Evolutionary conservation across 805 yeast species (phyloP), one percentile per base, ranked within the genome.

Genomic region (Wickerhamomyces bisporus): DNA sequence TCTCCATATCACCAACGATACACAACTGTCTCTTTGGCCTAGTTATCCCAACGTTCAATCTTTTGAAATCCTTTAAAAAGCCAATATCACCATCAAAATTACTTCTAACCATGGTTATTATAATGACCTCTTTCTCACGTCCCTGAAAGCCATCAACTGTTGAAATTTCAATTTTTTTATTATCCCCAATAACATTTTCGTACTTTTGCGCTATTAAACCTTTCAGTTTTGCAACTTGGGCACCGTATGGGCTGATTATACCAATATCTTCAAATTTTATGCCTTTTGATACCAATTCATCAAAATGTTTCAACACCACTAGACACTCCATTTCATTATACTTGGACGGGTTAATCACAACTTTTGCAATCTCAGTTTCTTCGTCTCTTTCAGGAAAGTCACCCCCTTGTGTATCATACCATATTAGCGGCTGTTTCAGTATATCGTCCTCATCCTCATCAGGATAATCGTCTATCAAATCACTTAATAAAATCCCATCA

Each of bases 71-170:
- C 18, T 71, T 69, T 38, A 93, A 63, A 53, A 91, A 93, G 9
- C 98, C 98, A 33, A 89, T 81, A 36, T 81, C 85, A 25, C 70
- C 58, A 2, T 62, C 50, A 16, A 73, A 80, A 57, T 91, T 91
- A 28, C 93, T 81, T 45, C 98, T 68, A 3, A 91, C 97, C 38
- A 91, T 59, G 2, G 93, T 73, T 11, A 93, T 62, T 1, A 91
- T 70, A 6, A 91, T 87, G 0, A 79, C 81, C 50, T 89, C 94
- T 58, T 91, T 93, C 55, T 91, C 98, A 44, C 97, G 68, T 2
- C 98, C 98, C 64, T 91, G 98, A 53, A 91, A 93, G 1, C 97
- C 97, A 62, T 91, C 98, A 5, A 91, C 91, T 0, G 97, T 86
- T 5, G 95, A 77, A 0, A 89, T 75, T 53, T 91, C 98, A 6